Evolutionary conservation across 306 rosid genomes (phyloP), one percentile per base, ranked within the genome.

Genomic region (Dalbergia cochinchinensis): DNA sequence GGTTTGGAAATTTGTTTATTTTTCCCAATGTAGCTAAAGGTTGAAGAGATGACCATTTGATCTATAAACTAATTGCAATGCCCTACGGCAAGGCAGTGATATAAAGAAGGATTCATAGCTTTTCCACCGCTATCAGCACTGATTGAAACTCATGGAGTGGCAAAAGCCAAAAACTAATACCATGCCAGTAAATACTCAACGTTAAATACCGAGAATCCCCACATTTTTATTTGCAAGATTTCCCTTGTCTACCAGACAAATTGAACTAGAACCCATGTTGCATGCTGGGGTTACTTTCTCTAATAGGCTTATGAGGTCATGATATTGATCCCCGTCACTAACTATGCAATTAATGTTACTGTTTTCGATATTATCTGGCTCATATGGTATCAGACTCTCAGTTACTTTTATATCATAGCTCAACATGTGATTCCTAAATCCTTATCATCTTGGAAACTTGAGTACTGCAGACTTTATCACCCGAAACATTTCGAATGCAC

Each of bases 401-500:
- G 78, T 61, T 33, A 55, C 74, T 12, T 3, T 31, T 41, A 31
- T 7, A 34, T 51, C 31, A 39, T 44, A 33, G 53, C 65, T 66
- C 71, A 71, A 53, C 41, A 41, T 35, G 73, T 73, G 53, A 67
- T 66, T 81, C 59, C 65, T 34, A 67, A 74, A 4, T 37, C 7
- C 31, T 26, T 1, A 26, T 74, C 47, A 79, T 84, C 15, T n/a
- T n/a, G 5, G 62, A 22, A 18, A 5, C 42, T 5, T 31, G 1
- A 26, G 42, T 42, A 11, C 41, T 31, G 42, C 41, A 61, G 16
- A 11, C 14, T 14, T 62, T 34, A 62, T 62, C 44, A 6, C 31
- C 31, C 31, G n/a, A 62, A 1, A n/a, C 3, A 3, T 19, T 90
- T 88, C 72, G 83, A 88, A 92, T 61, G 81, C 57, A 63, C 16